phyloP scores from a whole-genome alignment of 306 rosid genomes.

The Sesbania bispinosa region DNA sequence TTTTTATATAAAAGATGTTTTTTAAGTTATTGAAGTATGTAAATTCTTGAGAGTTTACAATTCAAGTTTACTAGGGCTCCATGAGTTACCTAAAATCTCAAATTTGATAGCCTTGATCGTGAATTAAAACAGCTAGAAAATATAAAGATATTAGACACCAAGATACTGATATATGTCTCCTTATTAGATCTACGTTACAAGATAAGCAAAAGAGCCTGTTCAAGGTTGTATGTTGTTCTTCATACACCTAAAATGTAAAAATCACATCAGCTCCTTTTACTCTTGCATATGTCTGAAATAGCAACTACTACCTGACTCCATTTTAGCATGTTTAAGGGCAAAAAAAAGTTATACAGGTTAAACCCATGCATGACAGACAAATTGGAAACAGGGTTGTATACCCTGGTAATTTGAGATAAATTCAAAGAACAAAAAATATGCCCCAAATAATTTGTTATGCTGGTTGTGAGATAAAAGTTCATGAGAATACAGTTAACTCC shows the following conservation, averaged over 20 bases:
- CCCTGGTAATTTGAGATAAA: slow-evolving; percentile 8
- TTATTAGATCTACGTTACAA: not conserved
- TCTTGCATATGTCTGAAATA: not conserved
- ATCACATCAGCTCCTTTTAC: not conserved
- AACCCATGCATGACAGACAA: not conserved
- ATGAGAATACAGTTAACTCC: not conserved
- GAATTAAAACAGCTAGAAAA: not conserved
- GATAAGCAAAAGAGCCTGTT: not conserved
- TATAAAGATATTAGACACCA: slow-evolving; percentile 6
- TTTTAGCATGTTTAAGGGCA: not conserved
- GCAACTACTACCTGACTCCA: not conserved
- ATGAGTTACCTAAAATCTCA: not conserved
- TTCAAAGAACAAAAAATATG: not conserved
- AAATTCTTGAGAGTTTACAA: not conserved
- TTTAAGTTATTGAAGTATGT: not conserved
- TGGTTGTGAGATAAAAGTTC: not conserved
- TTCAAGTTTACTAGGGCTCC: not conserved
- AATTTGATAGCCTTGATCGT: not conserved
- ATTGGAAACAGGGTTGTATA: not conserved
- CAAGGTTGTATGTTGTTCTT: not conserved
- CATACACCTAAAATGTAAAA: not conserved
- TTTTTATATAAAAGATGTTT: no score
- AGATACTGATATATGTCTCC: not conserved
- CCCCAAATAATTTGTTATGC: slow-evolving; percentile 4
- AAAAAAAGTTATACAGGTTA: not conserved